These are phyloP conservation scores for Linum tenue DNA, from an alignment of 345 rosid genomes.

Conservation along the genomic window DNA sequence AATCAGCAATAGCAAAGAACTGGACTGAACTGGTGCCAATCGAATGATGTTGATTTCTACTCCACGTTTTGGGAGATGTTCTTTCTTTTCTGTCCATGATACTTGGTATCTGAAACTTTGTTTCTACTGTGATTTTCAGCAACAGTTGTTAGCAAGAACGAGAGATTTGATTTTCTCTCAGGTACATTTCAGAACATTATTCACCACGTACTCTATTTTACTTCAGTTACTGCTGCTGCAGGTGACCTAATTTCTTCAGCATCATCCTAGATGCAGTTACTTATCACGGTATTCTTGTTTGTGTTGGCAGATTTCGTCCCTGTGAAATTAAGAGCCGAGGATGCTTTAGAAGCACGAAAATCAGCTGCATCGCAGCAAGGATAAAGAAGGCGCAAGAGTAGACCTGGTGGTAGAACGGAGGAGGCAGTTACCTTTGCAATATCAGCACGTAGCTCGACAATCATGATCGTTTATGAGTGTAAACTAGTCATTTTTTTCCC, in stretches of 20 bases:
- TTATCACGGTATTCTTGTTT: not conserved
- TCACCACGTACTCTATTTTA: no score
- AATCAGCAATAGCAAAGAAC: not conserved
- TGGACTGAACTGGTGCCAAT: not conserved
- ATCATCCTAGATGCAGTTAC: not conserved
- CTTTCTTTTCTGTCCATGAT: not conserved
- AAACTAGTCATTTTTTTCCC: no score
- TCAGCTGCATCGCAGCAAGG: not conserved
- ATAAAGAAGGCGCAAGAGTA: not conserved
- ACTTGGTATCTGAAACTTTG: not conserved
- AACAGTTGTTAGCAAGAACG: not conserved
- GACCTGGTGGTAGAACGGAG: not conserved
- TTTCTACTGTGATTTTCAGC: not conserved
- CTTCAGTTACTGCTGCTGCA: not conserved
- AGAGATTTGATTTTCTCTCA: not conserved
- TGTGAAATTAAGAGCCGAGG: not conserved
- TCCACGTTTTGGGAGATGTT: not conserved
- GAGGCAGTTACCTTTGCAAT: no score
- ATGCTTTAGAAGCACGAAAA: not conserved
- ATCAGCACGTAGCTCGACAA: no score
- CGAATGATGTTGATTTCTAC: no score
- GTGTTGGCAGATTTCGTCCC: constrained; percentile 2
- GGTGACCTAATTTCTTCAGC: not conserved
- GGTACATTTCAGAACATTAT: not conserved
- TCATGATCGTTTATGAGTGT: no score